Percentiles rank a stretch among this genome's conserved stretches.
Conservation (phyloP, 768 basidiomycete species). For the Boletus vinaceobasis region DNA sequence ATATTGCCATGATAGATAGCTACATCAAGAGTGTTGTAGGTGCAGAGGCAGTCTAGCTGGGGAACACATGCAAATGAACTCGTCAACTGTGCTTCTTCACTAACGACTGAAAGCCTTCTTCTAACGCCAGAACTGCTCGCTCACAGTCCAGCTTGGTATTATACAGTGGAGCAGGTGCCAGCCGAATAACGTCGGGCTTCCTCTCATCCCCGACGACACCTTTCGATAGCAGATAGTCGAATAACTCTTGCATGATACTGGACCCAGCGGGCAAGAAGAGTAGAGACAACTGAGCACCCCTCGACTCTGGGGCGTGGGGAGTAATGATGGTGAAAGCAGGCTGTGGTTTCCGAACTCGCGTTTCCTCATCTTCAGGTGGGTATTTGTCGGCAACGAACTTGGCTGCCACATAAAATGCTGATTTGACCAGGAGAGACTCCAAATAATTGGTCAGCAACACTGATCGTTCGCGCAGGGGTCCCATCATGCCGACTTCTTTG, state of each 20-base stretch:
- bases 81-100: slow-evolving; percentile 10
- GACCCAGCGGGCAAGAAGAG: slow-evolving; percentile 61
- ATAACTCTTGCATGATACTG: slow-evolving; percentile 68
- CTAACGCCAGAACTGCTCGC: slow-evolving; percentile 60
- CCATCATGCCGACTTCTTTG: slow-evolving; percentile 74
- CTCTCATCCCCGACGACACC: slow-evolving; percentile 94
- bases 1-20: slow-evolving; percentile 42
- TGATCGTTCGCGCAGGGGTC: slow-evolving; percentile 63
- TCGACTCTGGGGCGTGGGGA: slow-evolving; percentile 57
- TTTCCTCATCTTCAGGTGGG: slow-evolving; percentile 20
- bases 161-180: slow-evolving; percentile 86
- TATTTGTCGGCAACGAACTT: slow-evolving; percentile 32
- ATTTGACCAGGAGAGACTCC: slow-evolving; percentile 58
- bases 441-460: slow-evolving; percentile 67
- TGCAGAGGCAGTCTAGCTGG: slow-evolving; percentile 1
- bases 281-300: slow-evolving; percentile 88
- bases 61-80: slow-evolving; percentile 1
- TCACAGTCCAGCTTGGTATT: slow-evolving; percentile 79
- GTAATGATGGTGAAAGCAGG: slow-evolving; percentile 91
- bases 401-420: slow-evolving; percentile 59
- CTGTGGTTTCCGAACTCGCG: slow-evolving; percentile 1
- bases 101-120: slow-evolving; percentile 48
- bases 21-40: slow-evolving; percentile 33
- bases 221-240: slow-evolving; percentile 51
- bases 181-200: slow-evolving; percentile 85